These are phyloP conservation scores for Melanomma pulvis-pyrius DNA, from an alignment of 495 filamentous ascomycete genomes.

Conservation along the genomic window DNA sequence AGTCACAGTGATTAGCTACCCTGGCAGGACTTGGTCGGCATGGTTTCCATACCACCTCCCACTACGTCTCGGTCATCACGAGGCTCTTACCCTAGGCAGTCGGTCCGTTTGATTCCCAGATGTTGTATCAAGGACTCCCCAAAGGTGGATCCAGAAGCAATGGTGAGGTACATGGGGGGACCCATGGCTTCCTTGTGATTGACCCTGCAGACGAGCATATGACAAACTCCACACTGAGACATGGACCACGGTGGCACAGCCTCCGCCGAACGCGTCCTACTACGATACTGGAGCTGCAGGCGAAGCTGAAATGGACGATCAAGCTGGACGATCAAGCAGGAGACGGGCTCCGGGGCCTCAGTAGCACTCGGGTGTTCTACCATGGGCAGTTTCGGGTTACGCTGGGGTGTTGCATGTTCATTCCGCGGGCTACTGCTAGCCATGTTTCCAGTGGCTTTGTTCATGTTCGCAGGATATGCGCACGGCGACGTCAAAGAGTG, in stretches of 20 bases:
- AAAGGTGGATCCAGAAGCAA: not conserved
- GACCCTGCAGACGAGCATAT: slow-evolving; percentile 34
- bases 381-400: not conserved
- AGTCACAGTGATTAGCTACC: not conserved
- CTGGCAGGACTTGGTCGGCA: too few relatives aligned
- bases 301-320: not conserved
- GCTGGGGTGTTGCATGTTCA: not conserved
- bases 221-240: slow-evolving; percentile 33
- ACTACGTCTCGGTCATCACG: not conserved
- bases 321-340: not conserved
- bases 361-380: too few relatives aligned
- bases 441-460: not conserved
- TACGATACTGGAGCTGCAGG: slow-evolving; percentile 17
- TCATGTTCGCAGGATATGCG: slow-evolving; percentile 3
- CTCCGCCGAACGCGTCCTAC: slow-evolving; percentile 20
- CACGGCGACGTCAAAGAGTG: not conserved
- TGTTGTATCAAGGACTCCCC: not conserved
- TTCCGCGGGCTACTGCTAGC: not conserved
- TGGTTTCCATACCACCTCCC: not conserved
- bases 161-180: not conserved
- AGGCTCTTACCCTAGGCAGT: not conserved
- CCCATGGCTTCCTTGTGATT: not conserved
- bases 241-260: slow-evolving; percentile 28
- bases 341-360: too few relatives aligned
- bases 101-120: not conserved